These are phyloP conservation scores for Ambrosiella beaveri DNA, from an alignment of 2,329 filamentous ascomycete species.

Conservation along the genomic window DNA sequence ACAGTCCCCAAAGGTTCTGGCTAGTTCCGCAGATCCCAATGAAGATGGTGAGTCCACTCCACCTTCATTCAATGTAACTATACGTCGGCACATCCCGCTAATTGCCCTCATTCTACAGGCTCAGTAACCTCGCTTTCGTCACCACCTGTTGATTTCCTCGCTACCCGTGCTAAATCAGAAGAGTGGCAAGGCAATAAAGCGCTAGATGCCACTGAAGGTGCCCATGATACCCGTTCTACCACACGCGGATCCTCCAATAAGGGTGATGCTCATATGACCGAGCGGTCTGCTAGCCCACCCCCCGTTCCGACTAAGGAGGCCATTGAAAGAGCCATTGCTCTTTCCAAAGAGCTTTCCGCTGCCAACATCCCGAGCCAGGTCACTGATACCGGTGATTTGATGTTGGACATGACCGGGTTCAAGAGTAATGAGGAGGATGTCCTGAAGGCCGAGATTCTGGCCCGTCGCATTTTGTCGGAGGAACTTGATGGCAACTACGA, in stretches of 20 bases:
- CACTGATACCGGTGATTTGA: slow-evolving; percentile 84
- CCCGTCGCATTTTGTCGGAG: slow-evolving; percentile 78
- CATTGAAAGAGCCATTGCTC: slow-evolving; percentile 60
- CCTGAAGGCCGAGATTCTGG: slow-evolving; percentile 79
- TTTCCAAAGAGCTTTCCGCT: slow-evolving; percentile 73
- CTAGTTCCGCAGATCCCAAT: slow-evolving; percentile 21
- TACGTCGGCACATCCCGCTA: neutral
- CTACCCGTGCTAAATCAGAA: slow-evolving; percentile 34
- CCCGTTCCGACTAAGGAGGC: slow-evolving; percentile 57
- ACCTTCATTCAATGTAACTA: neutral
- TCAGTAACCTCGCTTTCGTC: slow-evolving; percentile 35
- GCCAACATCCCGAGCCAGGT: slow-evolving; percentile 87
- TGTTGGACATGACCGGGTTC: slow-evolving; percentile 96
- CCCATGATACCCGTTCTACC: slow-evolving; percentile 20
- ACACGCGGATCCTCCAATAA: slow-evolving; percentile 24
- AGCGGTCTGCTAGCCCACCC: slow-evolving; percentile 60
- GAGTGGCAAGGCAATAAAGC: slow-evolving; percentile 18
- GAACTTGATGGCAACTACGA: slow-evolving; percentile 92
- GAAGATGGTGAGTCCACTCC: slow-evolving; percentile 18
- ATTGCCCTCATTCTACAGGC: slow-evolving; percentile 20
- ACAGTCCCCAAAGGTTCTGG: slow-evolving; percentile 28
- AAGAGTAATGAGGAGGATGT: slow-evolving; percentile 89
- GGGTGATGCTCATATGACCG: slow-evolving; percentile 27
- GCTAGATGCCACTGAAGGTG: slow-evolving; percentile 36
- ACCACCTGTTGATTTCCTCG: slow-evolving; percentile 33